A percentile compares a stretch with the other conserved stretches of the same genome.
Conservation (phyloP, 495 filamentous ascomycete genomes). For the Aspergillus avenaceus region DNA sequence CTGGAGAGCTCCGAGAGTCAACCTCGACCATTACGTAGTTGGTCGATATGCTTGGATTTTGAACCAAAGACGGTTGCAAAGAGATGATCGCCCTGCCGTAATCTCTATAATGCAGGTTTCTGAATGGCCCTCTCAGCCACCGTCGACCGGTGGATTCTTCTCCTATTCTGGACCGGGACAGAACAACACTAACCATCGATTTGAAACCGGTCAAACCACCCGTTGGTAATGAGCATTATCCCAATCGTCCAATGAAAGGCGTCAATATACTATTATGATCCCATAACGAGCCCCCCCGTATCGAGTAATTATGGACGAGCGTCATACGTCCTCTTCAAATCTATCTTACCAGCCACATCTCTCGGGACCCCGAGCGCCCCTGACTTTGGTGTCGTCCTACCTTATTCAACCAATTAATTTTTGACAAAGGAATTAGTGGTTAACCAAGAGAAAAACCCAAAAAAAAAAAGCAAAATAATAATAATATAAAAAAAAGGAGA, state of each 20-base stretch:
- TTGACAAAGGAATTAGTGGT: no score
- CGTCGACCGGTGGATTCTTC: neutral
- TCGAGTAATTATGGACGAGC: neutral
- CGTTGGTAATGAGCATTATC: neutral
- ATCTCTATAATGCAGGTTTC: neutral
- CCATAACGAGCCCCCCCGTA: neutral
- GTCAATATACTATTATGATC: neutral
- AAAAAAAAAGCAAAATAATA: neutral
- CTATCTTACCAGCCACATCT: neutral
- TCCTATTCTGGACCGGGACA: constrained; percentile 3
- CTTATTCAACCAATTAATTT: neutral
- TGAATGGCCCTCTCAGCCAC: neutral
- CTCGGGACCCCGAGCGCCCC: constrained; percentile 7
- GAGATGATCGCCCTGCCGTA: neutral
- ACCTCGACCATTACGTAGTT: no score
- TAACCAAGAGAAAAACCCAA: no score
- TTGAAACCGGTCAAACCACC: neutral
- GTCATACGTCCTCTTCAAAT: neutral
- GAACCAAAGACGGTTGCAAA: no score
- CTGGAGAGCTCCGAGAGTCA: no score
- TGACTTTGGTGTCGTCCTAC: constrained; percentile 4
- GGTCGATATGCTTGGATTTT: no score
- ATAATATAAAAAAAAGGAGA: constrained; percentile 1
- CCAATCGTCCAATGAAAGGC: constrained; percentile 1
- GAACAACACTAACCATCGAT: neutral